These are phyloP conservation scores for Metschnikowia lunata DNA, from an alignment of 805 yeast species.

Conservation along the genomic window DNA sequence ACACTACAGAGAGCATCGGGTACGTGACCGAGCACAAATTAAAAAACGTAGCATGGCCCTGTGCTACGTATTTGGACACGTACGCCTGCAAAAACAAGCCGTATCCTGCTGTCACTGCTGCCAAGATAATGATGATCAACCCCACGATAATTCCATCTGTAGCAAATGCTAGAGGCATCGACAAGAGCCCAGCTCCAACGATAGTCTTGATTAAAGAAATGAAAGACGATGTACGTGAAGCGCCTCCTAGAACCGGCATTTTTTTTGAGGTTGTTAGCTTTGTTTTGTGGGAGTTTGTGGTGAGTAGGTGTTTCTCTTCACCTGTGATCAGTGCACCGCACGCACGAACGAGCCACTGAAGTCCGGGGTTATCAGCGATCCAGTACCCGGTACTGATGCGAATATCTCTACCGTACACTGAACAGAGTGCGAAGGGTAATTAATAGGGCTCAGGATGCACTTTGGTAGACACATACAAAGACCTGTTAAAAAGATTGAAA, in stretches of 20 bases:
- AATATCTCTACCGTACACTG: too few relatives aligned
- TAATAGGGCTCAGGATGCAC: too few relatives aligned
- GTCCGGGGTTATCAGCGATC: too few relatives aligned
- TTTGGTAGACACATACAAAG: too few relatives aligned
- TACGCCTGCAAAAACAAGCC: slow-evolving; percentile 63
- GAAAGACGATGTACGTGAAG: slow-evolving; percentile 54
- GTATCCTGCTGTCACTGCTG: slow-evolving; percentile 61
- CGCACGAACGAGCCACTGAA: too few relatives aligned
- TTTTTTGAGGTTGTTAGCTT: background rate
- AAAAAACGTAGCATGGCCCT: slow-evolving; percentile 67
- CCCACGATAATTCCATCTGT: slow-evolving; percentile 67
- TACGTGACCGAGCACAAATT: slow-evolving; percentile 62
- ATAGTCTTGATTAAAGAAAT: slow-evolving; percentile 70
- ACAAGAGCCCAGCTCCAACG: slow-evolving; percentile 75
- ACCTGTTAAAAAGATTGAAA: too few relatives aligned
- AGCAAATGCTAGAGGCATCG: slow-evolving; percentile 70
- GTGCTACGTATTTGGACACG: slow-evolving; percentile 52
- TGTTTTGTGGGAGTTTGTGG: background rate
- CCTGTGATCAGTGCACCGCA: too few relatives aligned
- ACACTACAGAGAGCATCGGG: slow-evolving; percentile 60
- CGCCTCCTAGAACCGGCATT: slow-evolving; percentile 22
- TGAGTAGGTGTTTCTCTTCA: too few relatives aligned
- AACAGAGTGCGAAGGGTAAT: too few relatives aligned
- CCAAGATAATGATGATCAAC: slow-evolving; percentile 47
- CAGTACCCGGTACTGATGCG: too few relatives aligned